phyloP scores from a whole-genome alignment of 306 rosid species.

The Gynostemma pentaphyllum region DNA sequence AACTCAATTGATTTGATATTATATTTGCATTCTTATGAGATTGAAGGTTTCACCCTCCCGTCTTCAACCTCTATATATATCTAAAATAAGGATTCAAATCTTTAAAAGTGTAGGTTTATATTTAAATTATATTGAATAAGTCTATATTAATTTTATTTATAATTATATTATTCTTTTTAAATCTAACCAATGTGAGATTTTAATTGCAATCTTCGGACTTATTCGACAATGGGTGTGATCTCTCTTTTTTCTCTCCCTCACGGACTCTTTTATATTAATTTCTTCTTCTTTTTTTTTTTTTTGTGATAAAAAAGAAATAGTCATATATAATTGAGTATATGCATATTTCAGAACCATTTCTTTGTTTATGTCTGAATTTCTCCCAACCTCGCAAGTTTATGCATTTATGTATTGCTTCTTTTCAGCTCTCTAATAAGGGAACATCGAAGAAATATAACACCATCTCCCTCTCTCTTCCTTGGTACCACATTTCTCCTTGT shows the following conservation, averaged over 20 bases:
- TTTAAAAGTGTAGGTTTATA: too few species aligned
- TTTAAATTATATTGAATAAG: too few species aligned
- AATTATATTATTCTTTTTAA: too few species aligned
- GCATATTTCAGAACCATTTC: not conserved
- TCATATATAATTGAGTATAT: not conserved
- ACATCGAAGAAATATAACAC: not conserved
- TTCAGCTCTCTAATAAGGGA: not conserved
- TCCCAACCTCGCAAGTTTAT: not conserved
- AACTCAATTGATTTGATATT: too few species aligned
- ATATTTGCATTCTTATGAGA: too few species aligned
- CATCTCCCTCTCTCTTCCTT: not conserved
- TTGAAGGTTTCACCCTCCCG: too few species aligned
- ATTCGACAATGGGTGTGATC: not conserved
- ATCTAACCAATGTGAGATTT: too few species aligned
- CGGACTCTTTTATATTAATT: not conserved
- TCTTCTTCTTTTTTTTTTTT: not conserved
- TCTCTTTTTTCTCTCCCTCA: not conserved
- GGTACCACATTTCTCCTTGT: not conserved
- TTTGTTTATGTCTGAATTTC: not conserved
- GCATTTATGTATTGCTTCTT: conserved; percentile 1
- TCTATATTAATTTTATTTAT: too few species aligned
- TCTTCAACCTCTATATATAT: too few species aligned
- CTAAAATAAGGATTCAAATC: too few species aligned
- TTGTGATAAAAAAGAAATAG: not conserved
- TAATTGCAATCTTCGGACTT: not conserved